Evolutionary conservation across 2,329 filamentous ascomycete species (phyloP), one percentile per base, ranked within the genome.

Genomic region (Tympanopsis confertula): DNA sequence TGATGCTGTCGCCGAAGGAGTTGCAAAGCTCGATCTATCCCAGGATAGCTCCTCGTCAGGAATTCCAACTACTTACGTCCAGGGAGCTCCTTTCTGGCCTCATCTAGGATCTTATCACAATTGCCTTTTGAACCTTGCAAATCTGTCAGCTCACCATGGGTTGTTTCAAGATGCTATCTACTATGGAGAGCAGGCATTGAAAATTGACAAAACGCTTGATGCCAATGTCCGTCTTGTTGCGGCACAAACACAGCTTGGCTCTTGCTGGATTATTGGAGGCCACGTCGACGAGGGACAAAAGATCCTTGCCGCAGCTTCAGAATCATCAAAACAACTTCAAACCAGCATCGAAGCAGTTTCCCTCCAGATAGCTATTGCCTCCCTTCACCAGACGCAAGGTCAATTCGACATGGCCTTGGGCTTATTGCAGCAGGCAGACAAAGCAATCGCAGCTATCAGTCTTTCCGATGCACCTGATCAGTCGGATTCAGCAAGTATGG

Each of bases 121-220:
- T 18, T 62, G 63, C 5, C 51, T 78, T 26, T 53, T 66, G 43
- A 66, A 76, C 38, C 61, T 78, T 12, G 66, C 70, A 3, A 61
- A 60, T 20, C 50, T 78, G 5, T 76, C 68, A 39, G 61, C 65
- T 3, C 65, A 74, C 37, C 65, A 71, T 47, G 75, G 76, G 4
- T 50, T 76, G n/a, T 68, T 74, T 38, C 63, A 68, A 35, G 74
- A 79, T 46, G 70, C 74, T 5, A 58, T 71, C 2, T 74, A 72
- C 44, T 71, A 74, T 42, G 63, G 66, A 3, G 66, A 77, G 40
- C 70, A 76, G 45, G 72, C 72, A 4, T 54, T 71, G 38, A 72
- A 69, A 41, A 58, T 76, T 40, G 68, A 68, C 39, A 59, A 60
- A 35, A 62, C 66, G 2, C 56, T 70, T 2, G 53, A 62, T 39